These are phyloP conservation scores for Pythium sp. DNA, from an alignment of 352 stramenopile species.

Conservation along the genomic window DNA sequence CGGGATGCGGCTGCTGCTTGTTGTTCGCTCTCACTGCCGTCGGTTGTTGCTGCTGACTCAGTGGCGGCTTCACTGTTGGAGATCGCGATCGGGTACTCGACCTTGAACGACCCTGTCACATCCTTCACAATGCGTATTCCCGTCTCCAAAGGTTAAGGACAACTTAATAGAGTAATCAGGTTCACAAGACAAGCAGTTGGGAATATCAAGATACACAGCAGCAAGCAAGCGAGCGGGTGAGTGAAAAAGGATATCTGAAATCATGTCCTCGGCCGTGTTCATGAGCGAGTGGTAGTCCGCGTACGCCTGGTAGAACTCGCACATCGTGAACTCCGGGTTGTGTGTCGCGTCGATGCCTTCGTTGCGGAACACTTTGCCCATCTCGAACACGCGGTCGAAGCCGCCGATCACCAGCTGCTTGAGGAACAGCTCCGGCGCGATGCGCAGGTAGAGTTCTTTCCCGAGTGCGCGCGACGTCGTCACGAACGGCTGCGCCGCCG, in stretches of 20 bases:
- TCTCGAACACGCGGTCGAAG: conserved; percentile 98
- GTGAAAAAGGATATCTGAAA: conserved; percentile 69
- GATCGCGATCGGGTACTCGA: conserved; percentile 92
- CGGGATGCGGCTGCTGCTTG: conserved; percentile 8
- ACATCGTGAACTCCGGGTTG: conserved; percentile 99
- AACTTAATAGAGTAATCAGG: not conserved
- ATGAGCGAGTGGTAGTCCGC: conserved; percentile 99
- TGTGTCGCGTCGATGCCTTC: conserved; percentile 97
- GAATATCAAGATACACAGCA: not conserved
- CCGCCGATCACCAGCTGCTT: conserved; percentile 95
- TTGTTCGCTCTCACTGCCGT: conserved; percentile 11
- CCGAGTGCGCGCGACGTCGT: conserved; percentile 97
- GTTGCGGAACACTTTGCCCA: conserved; percentile 98
- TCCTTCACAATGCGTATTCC: conserved; percentile 92
- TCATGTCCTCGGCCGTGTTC: conserved; percentile 97
- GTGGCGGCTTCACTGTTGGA: conserved; percentile 5
- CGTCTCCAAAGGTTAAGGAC: not conserved
- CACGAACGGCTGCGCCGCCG: conserved; percentile 97
- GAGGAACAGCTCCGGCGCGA: conserved; percentile 98
- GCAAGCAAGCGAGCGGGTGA: not conserved
- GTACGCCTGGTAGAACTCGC: conserved; percentile 99
- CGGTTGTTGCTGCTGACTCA: conserved; percentile 8
- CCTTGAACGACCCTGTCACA: conserved; percentile 94
- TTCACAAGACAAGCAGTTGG: no score
- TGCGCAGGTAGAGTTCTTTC: conserved; percentile 95